Base-by-base conservation (phyloP, 169 alveolate species). In the Ichthyophthirius multifiliis region DNA sequence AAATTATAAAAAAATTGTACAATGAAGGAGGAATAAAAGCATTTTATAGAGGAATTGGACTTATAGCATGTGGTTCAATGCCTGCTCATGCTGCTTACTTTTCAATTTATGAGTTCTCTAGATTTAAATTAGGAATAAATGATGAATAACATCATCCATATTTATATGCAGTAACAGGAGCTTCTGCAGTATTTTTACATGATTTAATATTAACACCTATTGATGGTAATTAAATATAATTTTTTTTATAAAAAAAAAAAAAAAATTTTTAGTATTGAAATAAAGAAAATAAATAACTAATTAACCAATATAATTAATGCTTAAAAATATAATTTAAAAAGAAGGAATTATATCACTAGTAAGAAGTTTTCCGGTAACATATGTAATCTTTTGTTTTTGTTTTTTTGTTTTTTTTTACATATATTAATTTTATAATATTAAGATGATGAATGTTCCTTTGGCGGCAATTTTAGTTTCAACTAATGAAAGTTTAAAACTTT, bases 41-140 rank as follows among this genome's bases (percentile, higher is more conserved):
- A 43, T 91, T 90, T 73, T 96, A 93, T 87, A 93, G 96, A 73
- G 99, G 99, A 35, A 96, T 93, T 48, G 86, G 94, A 18, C 98
- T 97, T 12, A 98, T 97, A 32, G 96, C 97, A n/a, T 82, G 92
- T 35, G 99, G 99, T 5, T 96, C 99, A 83, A 89, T 98, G 79
- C 99, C 99, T 3, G 99, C 99, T n/a, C 99, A 98, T 82, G 99
- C 99, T 35, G 77, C 97, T 15, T 95, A 94, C 89, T 98, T 98
- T 82, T 80, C 96, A 15, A 90, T 92, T 9, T 98, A 98, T 74
- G 99, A 98, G 75, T 45, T 75, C 31, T 23, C 87, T 2, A 65
- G 44, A 83, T 20, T 45, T n/a, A 18, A n/a, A 9, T 63, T 87
- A 4, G 35, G 62, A 23, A 64, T 93, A 1, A 78, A 89, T 43